These are phyloP conservation scores for Mallotus nudiflorus DNA, from an alignment of 345 rosid genomes.

Conservation along the genomic window DNA sequence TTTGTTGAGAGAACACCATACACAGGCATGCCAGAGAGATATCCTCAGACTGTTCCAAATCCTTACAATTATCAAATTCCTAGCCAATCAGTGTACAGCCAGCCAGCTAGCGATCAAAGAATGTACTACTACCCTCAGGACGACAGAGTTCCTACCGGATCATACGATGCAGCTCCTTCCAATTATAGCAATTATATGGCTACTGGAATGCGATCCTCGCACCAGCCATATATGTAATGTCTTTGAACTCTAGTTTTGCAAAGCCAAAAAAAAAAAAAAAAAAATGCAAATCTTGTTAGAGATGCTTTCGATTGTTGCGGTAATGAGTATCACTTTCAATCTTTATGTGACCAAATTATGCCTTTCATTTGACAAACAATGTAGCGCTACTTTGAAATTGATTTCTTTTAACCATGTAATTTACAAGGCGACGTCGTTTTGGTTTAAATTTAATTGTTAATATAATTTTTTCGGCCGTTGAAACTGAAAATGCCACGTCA, in stretches of 20 bases:
- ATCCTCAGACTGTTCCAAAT: slow-evolving; percentile 35
- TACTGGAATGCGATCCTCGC: slow-evolving; percentile 36
- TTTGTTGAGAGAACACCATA: slow-evolving; percentile 25
- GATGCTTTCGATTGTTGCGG: neutral
- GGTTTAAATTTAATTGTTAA: too few species aligned
- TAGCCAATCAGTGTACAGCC: slow-evolving; percentile 38
- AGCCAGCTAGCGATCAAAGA: slow-evolving; percentile 45
- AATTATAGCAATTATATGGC: slow-evolving; percentile 32
- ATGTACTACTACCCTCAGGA: slow-evolving; percentile 40
- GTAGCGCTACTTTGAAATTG: neutral
- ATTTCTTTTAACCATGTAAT: neutral
- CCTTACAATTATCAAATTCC: slow-evolving; percentile 39
- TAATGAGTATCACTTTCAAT: neutral
- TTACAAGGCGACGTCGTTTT: too few species aligned
- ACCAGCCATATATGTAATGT: slow-evolving; percentile 38
- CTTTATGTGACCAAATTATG: neutral
- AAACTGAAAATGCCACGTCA: neutral
- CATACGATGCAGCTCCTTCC: slow-evolving; percentile 30
- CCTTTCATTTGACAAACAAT: neutral
- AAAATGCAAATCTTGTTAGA: neutral
- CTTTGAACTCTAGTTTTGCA: neutral
- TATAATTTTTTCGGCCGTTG: neutral
- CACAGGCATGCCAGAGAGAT: slow-evolving; percentile 38
- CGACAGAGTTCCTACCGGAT: slow-evolving; percentile 23
- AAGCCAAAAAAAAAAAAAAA: too few species aligned